These are phyloP conservation scores for Dictyostelium capitatum DNA, from an alignment of 78 protist genomes.

Conservation along the genomic window DNA sequence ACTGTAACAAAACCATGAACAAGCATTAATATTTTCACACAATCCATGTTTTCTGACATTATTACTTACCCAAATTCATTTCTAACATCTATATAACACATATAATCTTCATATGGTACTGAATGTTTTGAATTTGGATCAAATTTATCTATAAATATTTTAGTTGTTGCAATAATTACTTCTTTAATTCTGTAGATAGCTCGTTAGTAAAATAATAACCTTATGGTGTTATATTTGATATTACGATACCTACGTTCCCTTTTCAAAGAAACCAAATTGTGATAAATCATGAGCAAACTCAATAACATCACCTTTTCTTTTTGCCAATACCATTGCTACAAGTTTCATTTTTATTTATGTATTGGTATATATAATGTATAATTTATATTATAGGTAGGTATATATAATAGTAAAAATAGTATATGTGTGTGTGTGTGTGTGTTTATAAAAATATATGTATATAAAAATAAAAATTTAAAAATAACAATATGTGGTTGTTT, in stretches of 20 bases:
- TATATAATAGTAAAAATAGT: not conserved
- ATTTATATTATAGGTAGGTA: not conserved
- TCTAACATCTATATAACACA: conserved; percentile 63
- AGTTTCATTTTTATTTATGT: conserved; percentile 39
- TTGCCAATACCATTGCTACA: conserved; percentile 46
- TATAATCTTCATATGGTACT: conserved; percentile 78
- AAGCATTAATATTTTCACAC: too few relatives aligned
- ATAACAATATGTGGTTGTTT: too few relatives aligned
- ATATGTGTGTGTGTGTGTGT: not conserved
- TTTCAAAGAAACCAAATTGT: conserved; percentile 60
- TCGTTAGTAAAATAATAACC: not conserved
- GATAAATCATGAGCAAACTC: conserved; percentile 29
- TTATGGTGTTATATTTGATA: not conserved
- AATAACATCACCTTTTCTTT: conserved; percentile 42
- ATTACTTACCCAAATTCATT: conserved; percentile 74
- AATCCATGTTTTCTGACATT: too few relatives aligned
- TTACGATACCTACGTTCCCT: conserved; percentile 53
- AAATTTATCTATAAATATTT: conserved; percentile 63
- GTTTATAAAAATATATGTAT: not conserved
- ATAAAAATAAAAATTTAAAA: too few relatives aligned
- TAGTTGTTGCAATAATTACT: conserved; percentile 60
- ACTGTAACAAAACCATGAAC: too few relatives aligned
- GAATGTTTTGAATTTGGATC: conserved; percentile 32
- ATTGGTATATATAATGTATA: not conserved
- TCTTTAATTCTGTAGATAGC: conserved; percentile 58